These are phyloP conservation scores for Stephania cephalantha DNA, from an alignment of 164 flowering plant species.

Conservation along the genomic window DNA sequence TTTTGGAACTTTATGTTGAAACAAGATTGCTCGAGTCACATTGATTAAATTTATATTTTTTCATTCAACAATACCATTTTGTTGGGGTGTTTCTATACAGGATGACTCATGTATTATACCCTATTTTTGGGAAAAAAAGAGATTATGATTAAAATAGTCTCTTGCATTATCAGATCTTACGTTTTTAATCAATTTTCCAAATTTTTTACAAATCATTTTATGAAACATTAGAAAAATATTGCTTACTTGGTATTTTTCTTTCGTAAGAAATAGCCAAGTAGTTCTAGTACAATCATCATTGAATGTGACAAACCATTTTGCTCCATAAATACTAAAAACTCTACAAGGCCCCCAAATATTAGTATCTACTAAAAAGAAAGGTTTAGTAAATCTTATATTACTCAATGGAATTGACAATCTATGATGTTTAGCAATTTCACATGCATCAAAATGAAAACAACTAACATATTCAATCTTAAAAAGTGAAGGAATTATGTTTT, in stretches of 20 bases:
- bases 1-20: neutral
- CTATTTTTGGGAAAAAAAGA: neutral
- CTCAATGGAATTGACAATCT: slow-evolving; percentile 8
- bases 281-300: too few relatives aligned
- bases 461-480: slow-evolving; percentile 10
- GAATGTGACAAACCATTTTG: too few relatives aligned
- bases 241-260: too few relatives aligned
- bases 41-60: too few relatives aligned
- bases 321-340: too few relatives aligned
- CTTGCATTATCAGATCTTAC: neutral
- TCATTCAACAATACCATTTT: neutral
- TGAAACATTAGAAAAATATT: too few relatives aligned
- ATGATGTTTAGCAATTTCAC: neutral
- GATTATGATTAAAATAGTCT: neutral
- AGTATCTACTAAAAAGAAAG: neutral
- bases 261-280: too few relatives aligned
- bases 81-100: neutral
- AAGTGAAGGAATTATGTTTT: neutral
- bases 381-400: neutral
- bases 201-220: neutral
- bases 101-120: neutral
- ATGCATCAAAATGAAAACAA: slow-evolving; percentile 11
- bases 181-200: neutral
- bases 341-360: neutral
- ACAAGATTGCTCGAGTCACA: neutral